A percentile compares a stretch with the other conserved stretches of the same genome.
Evolutionary conservation across 208 protist species (phyloP).

Genomic region (Crithidia thermophila): DNA sequence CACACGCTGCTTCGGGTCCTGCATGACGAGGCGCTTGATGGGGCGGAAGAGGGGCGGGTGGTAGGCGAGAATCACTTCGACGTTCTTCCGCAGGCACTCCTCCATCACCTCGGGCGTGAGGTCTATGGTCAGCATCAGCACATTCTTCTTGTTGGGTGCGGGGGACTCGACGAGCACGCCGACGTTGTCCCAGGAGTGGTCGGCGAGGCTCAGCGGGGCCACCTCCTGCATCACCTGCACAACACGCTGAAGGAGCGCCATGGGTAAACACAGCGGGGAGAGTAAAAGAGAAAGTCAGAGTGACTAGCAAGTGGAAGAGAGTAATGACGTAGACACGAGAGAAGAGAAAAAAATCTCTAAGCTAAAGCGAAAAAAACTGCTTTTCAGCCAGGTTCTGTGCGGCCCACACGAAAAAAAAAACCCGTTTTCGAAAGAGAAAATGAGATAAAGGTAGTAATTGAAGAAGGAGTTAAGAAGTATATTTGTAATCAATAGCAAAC

Average conservation of each 20-base stretch:
- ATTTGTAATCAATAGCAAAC: too few species aligned
- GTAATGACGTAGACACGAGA: not conserved
- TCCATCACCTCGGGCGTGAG: slow-evolving; percentile 90
- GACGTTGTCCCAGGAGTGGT: slow-evolving; percentile 94
- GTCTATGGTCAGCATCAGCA: slow-evolving; percentile 91
- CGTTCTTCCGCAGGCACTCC: slow-evolving; percentile 72
- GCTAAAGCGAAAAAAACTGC: too few species aligned
- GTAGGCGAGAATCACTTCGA: slow-evolving; percentile 90
- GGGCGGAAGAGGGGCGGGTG: slow-evolving; percentile 90
- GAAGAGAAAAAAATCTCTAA: slow-evolving; percentile 5
- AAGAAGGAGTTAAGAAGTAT: not conserved
- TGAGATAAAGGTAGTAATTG: too few species aligned
- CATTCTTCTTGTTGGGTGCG: slow-evolving; percentile 39
- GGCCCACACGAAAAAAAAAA: not conserved
- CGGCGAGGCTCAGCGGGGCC: slow-evolving; percentile 87
- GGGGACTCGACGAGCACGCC: slow-evolving; percentile 92
- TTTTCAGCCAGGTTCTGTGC: too few species aligned
- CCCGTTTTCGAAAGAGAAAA: too few species aligned
- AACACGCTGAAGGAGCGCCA: slow-evolving; percentile 62
- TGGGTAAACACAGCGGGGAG: slow-evolving; percentile 7
- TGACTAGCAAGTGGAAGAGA: not conserved
- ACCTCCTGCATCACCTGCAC: slow-evolving; percentile 74
- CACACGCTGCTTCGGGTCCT: slow-evolving; percentile 72
- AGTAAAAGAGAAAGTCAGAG: not conserved
- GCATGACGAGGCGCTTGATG: slow-evolving; percentile 80